These are phyloP conservation scores for Arthrobotrys musiformis DNA, from an alignment of 2,329 filamentous ascomycete species.

Conservation along the genomic window DNA sequence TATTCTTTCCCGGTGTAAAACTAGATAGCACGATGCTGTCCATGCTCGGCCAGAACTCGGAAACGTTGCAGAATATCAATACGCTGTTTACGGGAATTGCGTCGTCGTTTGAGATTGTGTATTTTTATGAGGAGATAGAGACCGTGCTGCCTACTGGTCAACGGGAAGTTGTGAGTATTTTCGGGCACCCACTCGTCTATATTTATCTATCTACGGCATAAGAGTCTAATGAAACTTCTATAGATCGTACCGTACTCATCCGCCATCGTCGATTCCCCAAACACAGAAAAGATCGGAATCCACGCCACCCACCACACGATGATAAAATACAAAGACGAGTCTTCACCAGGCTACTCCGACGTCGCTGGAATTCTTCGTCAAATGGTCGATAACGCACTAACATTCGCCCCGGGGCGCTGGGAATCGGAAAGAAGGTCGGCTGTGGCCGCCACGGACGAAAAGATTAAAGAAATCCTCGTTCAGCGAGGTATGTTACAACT, in stretches of 20 bases:
- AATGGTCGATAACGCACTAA: slow-evolving; percentile 50
- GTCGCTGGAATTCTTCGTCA: slow-evolving; percentile 65
- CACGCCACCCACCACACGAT: slow-evolving; percentile 77
- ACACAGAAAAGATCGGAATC: slow-evolving; percentile 67
- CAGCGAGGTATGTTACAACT: slow-evolving; percentile 41
- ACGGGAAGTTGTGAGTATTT: slow-evolving; percentile 56
- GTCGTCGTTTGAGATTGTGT: slow-evolving; percentile 73
- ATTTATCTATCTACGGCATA: background rate
- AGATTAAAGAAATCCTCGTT: slow-evolving; percentile 53
- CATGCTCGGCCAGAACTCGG: slow-evolving; percentile 78
- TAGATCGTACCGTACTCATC: slow-evolving; percentile 77
- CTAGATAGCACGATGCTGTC: slow-evolving; percentile 75
- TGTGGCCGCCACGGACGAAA: slow-evolving; percentile 47
- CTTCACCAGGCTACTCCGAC: slow-evolving; percentile 73
- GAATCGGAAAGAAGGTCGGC: slow-evolving; percentile 54
- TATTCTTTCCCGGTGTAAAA: slow-evolving; percentile 74
- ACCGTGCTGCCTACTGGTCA: slow-evolving; percentile 67
- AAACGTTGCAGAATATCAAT: slow-evolving; percentile 79
- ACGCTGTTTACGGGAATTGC: slow-evolving; percentile 77
- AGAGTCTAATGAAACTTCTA: background rate
- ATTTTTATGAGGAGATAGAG: slow-evolving; percentile 80
- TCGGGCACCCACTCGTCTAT: background rate
- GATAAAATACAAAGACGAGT: slow-evolving; percentile 75
- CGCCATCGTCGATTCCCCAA: slow-evolving; percentile 68
- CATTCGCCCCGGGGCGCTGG: slow-evolving; percentile 62